Base-by-base conservation (phyloP, 495 filamentous ascomycete genomes). In the Aspergillus heteromorphus region DNA sequence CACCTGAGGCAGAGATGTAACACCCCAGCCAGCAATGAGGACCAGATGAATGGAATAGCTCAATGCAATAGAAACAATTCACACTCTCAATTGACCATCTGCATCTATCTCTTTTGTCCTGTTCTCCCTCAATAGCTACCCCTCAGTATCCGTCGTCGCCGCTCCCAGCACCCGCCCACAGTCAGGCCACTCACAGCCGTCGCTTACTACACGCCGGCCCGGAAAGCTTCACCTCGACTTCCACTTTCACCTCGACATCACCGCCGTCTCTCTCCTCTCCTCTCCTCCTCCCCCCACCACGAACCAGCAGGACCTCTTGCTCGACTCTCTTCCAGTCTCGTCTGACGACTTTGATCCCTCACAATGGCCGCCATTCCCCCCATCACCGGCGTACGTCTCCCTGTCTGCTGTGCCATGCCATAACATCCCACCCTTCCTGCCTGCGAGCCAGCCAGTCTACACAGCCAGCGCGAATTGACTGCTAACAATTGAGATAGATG, bases 331-430 rank as follows among this genome's bases (percentile, higher is more conserved):
- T 59, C 40, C 29, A 51, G 25, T 13, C 53, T 58, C 50, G 57
- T 59, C 49, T 68, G 55, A 63, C 59, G 53, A 41, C 40, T 54
- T 63, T 18, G 38, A 61, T 55, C 45, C 38, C 49, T 57, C 65
- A 66, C 72, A 75, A 77, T 77, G 74, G 65, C 70, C 61, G 62
- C 70, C 62, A 60, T 77, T 47, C 62, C 70, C 62, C 74, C 74
- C 56, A 77, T 77, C 65, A 76, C 73, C 62, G 74, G 74, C 73
- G 74, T 77, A 75, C 27, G 74, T 77, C 48, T 54, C 57, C 61
- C 54, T 61, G 59, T 59, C 48, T 27, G 45, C 16, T 38, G 6
- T 40, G 10, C 40, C 40, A 14, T 47, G 4, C 43, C 43, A 25
- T 47, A 2, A 20, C 20, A 30, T 47, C 5, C 20, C 9, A 43